Base-by-base conservation (phyloP, 768 basidiomycete genomes). In the Russula abietina region DNA sequence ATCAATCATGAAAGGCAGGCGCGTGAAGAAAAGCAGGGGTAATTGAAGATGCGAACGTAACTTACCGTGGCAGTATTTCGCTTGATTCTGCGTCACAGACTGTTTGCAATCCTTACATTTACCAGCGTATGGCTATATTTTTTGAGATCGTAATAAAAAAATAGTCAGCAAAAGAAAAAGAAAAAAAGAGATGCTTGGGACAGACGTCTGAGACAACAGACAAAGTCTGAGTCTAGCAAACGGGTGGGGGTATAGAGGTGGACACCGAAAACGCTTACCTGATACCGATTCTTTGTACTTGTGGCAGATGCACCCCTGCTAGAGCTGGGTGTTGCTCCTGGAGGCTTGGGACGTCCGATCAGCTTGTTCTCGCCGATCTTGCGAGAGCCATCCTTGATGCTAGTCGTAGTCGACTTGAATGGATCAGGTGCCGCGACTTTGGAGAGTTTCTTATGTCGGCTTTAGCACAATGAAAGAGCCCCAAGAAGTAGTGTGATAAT, bases 91-190 rank as follows among this genome's bases (percentile, higher is more conserved):
- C 10, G 91, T 91, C 50, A 84, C 83, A 0, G 85, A 79, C 70
- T 87, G 86, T 74, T 92, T 92, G 71, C 91, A 93, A 69, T 91
- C 91, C 74, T 88, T 93, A 72, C 91, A 93, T 73, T 89, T 91
- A 41, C 82, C 81, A 74, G 89, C 85, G 76, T 93, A 93, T 38
- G 91, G 91, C 88, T 92, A 71, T 51, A 30, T 22, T 26, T 46
- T 24, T 36, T 12, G 0, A 12, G 12, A 36, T 36, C 52, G 16
- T 60, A 57, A 30, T 26, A 65, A 55, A 65, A 55, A 64, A 41
- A 54, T n/a, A n/a, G 28, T 39, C 39, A 73, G 66, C 4, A 22
- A 68, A 30, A 30, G 28, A 30, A 30, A 5, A 30, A 30, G 5
- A 30, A 30, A 30, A 30, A n/a, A n/a, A n/a, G n/a, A 46, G 61